Conservation (phyloP, 2,329 filamentous ascomycete genomes). For the Scedosporium dehoogii region DNA sequence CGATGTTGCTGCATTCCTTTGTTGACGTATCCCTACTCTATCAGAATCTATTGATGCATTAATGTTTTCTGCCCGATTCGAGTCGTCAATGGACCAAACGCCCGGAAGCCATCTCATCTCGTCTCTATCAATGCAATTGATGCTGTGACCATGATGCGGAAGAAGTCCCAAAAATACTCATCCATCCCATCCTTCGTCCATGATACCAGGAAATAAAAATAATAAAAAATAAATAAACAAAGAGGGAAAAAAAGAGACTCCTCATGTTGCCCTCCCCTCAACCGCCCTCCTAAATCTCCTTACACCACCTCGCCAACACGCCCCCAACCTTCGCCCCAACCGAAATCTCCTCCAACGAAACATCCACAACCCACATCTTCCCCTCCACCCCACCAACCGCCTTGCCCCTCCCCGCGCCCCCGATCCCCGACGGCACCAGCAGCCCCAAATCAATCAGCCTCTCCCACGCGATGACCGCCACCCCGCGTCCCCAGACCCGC, state of each 20-base stretch:
- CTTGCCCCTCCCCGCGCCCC: slow-evolving; percentile 29
- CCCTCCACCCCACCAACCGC: slow-evolving; percentile 39
- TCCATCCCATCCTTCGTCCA: no score
- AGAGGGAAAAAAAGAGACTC: not conserved
- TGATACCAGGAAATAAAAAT: not conserved
- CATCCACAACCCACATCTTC: slow-evolving; percentile 66
- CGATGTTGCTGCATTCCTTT: no score
- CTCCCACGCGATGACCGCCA: slow-evolving; percentile 69
- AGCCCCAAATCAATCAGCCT: slow-evolving; percentile 58
- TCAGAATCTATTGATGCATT: no score
- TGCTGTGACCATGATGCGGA: not conserved
- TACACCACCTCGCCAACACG: slow-evolving; percentile 65
- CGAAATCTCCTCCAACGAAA: slow-evolving; percentile 69
- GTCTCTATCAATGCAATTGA: not conserved
- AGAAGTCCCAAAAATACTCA: no score
- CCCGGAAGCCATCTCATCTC: no score
- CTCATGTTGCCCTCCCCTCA: not conserved
- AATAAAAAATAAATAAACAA: not conserved
- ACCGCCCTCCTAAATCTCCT: slow-evolving; percentile 44
- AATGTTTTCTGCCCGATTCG: no score
- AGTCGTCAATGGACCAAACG: no score
- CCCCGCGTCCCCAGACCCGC: slow-evolving; percentile 65
- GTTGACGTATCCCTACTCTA: no score
- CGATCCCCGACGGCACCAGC: slow-evolving; percentile 56
- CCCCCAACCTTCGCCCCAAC: slow-evolving; percentile 46